Evolutionary conservation across 352 stramenopile species (phyloP).

Genomic region (Elongisporangium anandrum): DNA sequence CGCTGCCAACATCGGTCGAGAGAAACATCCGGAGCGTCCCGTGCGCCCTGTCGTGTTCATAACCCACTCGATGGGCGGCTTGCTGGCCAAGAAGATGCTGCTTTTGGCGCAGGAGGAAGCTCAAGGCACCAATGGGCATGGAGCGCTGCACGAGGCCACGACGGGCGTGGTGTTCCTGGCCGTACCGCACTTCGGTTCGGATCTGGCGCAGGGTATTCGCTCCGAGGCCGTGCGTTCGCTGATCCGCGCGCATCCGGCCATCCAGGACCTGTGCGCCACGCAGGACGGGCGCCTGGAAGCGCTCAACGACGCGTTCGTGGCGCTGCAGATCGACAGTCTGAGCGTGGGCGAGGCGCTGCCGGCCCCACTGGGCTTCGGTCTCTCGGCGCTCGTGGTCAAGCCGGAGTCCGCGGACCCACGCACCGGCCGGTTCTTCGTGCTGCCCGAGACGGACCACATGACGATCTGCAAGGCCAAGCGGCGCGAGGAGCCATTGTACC

Average conservation of each 20-base stretch:
- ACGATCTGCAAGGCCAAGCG: conserved; percentile 84
- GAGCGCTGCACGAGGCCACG: conserved; percentile 34
- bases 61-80: conserved; percentile 84
- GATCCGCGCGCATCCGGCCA: conserved; percentile 70
- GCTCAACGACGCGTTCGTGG: conserved; percentile 68
- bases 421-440: conserved; percentile 61
- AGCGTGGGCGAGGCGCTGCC: conserved; percentile 62
- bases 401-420: conserved; percentile 70
- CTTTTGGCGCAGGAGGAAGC: conserved; percentile 30
- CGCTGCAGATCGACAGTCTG: conserved; percentile 61
- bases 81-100: conserved; percentile 86
- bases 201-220: conserved; percentile 57
- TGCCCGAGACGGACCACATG: conserved; percentile 74
- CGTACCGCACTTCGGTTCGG: conserved; percentile 81
- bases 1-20: conserved; percentile 53
- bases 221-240: conserved; percentile 66
- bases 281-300: conserved; percentile 47
- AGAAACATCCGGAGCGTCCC: conserved; percentile 3
- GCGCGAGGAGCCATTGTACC: conserved; percentile 57
- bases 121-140: conserved; percentile 1
- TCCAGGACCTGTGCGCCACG: conserved; percentile 52
- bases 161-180: conserved; percentile 72
- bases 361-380: conserved; percentile 59
- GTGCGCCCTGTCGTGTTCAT: conserved; percentile 73
- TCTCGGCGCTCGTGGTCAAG: conserved; percentile 74